Conservation (phyloP, 2,329 filamentous ascomycete genomes). For the Venturia asperata region DNA sequence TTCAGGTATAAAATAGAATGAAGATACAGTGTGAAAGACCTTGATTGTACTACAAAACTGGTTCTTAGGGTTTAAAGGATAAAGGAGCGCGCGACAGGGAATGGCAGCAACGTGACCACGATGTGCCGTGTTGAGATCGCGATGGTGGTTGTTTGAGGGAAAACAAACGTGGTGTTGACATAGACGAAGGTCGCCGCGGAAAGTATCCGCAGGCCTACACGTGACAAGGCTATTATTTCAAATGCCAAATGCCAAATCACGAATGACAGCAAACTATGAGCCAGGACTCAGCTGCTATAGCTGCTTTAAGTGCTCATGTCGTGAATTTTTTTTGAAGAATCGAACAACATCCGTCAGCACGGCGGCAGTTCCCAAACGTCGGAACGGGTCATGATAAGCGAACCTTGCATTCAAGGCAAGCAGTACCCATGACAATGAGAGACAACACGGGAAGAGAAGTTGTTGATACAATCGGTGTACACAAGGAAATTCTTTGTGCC, state of each 20-base stretch:
- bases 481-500: neutral
- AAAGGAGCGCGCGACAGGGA: too few relatives aligned
- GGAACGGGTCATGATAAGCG: neutral
- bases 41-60: neutral
- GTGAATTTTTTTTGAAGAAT: neutral
- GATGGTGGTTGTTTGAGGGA: neutral
- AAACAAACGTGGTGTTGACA: neutral
- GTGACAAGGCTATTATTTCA: neutral
- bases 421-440: neutral
- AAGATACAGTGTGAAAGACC: neutral
- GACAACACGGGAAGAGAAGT: neutral
- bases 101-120: neutral
- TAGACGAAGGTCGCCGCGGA: neutral
- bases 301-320: neutral
- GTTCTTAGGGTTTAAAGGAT: neutral
- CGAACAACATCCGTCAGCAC: neutral
- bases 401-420: neutral
- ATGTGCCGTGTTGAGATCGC: neutral
- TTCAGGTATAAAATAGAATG: neutral
- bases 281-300: neutral
- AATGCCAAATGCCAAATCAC: slow-evolving; percentile 2
- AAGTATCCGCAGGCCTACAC: neutral
- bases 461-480: neutral
- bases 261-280: neutral
- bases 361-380: neutral